Evolutionary conservation across 1,139 yeast genomes (phyloP), one percentile per base, ranked within the genome.

Genomic region (Yamadazyma songkhlaensis): DNA sequence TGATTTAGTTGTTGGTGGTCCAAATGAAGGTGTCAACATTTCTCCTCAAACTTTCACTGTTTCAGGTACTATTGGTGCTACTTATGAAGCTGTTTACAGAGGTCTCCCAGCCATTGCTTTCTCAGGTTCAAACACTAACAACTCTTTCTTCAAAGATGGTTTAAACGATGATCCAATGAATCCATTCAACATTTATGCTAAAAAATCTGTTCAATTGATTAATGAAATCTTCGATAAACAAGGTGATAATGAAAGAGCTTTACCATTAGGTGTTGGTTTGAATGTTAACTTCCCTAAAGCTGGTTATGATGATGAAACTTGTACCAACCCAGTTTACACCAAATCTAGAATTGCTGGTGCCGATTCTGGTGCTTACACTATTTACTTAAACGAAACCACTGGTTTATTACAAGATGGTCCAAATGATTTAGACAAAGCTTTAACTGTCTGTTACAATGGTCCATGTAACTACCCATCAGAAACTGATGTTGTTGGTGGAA

Each of bases 1-100:
- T 38, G 77, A 71, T 54, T 61, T 71, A 53, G 66, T 70, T 42
- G 74, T 71, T 36, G 51, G 66, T 32, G 77, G 75, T 43, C 75
- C 75, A 31, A 71, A 71, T 50, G 75, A 71, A 55, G 77, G 76
- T 45, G 51, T 59, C 38, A 71, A 71, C 58, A 31, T 53, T 55
- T 27, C 29, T 13, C 29, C 29, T 11, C 29, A 27, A 13, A 27
- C 29, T 45, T 67, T 50, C 55, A 64, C 75, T 30, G 45, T 64
- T 36, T 65, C 73, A 11, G 77, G 76, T 45, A 71, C 77, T 32
- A 61, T 68, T 47, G 74, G 72, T 49, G 76, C 75, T 37, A 53
- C 72, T 36, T 67, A 68, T 57, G 57, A 59, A 43, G 56, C 74
- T 27, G 64, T 68, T 31, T 67, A 67, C 59, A 59, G 74, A 49